These are phyloP conservation scores for Haplosporangium gracile DNA, from an alignment of 192 early-diverging fungal species.

Conservation along the genomic window DNA sequence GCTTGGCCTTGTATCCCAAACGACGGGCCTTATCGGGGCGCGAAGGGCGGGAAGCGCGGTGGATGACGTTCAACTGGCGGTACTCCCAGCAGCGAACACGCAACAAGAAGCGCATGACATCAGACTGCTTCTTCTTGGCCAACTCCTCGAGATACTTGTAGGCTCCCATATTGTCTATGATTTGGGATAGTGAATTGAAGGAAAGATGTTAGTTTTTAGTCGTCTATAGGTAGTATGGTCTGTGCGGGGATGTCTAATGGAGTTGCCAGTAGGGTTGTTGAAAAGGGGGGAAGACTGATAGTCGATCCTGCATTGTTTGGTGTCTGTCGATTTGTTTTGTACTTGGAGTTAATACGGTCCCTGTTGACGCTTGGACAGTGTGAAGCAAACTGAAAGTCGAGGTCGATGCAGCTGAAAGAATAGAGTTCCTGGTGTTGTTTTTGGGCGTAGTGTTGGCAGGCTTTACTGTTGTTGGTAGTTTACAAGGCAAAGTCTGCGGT, in stretches of 20 bases:
- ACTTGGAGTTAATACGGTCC: background rate
- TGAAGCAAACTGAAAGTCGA: background rate
- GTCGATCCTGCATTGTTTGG: background rate
- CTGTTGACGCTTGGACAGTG: too few species aligned
- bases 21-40: conserved; percentile 99
- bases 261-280: background rate
- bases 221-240: background rate
- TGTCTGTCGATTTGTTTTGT: background rate
- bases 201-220: background rate
- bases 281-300: background rate
- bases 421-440: background rate
- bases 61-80: conserved; percentile 98
- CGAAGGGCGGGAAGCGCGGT: conserved; percentile 98
- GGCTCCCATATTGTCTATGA: conserved; percentile 98
- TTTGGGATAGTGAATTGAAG: conserved; percentile 70
- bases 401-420: background rate
- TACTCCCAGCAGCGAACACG: conserved; percentile 98
- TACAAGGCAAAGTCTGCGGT: too few species aligned
- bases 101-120: conserved; percentile 98
- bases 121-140: conserved; percentile 93
- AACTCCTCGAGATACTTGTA: conserved; percentile 97
- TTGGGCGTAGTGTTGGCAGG: too few species aligned
- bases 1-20: conserved; percentile 99
- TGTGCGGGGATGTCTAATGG: background rate
- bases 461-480: too few species aligned